Conservation (phyloP, 106 monocot species). For the Phalaenopsis equestris region DNA sequence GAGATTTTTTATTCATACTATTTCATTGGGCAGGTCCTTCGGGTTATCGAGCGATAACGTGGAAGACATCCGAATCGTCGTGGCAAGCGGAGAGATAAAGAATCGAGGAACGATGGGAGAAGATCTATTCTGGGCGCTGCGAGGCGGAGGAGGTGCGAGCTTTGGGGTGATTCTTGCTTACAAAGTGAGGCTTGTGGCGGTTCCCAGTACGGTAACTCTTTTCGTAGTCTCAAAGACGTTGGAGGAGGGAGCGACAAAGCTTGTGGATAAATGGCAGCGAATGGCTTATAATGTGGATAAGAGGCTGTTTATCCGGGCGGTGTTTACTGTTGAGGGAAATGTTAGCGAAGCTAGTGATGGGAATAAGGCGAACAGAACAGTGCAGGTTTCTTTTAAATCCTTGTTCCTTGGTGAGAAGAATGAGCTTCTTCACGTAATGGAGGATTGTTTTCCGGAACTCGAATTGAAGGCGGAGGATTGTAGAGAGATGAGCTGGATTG, state of each 20-base stretch:
- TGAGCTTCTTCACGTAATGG: slow-evolving; percentile 18
- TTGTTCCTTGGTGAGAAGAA: slow-evolving; percentile 19
- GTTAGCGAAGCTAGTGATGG: too few species aligned
- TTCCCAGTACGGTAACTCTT: slow-evolving; percentile 17
- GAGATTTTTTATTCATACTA: too few species aligned
- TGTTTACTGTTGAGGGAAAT: background rate
- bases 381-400: slow-evolving; percentile 20
- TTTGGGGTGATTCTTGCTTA: slow-evolving; percentile 42
- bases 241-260: background rate
- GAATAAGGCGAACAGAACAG: background rate
- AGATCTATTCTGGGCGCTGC: slow-evolving; percentile 24
- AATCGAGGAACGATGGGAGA: slow-evolving; percentile 14
- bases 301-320: background rate
- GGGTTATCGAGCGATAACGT: slow-evolving; percentile 26
- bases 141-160: slow-evolving; percentile 37
- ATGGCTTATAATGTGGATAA: slow-evolving; percentile 4
- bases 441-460: slow-evolving; percentile 26
- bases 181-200: slow-evolving; percentile 23
- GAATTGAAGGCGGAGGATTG: slow-evolving; percentile 15
- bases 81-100: slow-evolving; percentile 10
- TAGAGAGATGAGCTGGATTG: slow-evolving; percentile 35
- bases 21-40: background rate
- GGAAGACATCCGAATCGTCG: slow-evolving; percentile 18
- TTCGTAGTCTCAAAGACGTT: background rate
- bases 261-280: background rate